These are phyloP conservation scores for Stagonosporopsis chrysanthemi DNA, from an alignment of 2,329 filamentous ascomycete genomes.

Conservation along the genomic window DNA sequence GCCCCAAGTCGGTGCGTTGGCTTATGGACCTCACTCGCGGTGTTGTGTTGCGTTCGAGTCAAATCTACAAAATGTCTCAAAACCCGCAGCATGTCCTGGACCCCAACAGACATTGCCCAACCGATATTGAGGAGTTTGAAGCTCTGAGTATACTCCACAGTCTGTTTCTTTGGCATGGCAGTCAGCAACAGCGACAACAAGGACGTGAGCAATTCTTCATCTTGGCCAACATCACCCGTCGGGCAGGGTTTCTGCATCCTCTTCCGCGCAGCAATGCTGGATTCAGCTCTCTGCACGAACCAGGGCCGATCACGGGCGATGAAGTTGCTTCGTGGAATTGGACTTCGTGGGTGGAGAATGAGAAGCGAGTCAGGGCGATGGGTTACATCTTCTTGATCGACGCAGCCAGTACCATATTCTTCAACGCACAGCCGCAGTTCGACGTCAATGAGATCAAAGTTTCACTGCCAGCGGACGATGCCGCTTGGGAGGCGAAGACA, in stretches of 20 bases:
- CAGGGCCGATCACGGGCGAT: conserved; percentile 52
- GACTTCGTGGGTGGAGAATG: conserved; percentile 73
- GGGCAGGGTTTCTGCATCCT: conserved; percentile 64
- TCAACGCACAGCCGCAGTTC: conserved; percentile 71
- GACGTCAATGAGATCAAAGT: conserved; percentile 70
- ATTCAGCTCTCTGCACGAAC: conserved; percentile 69
- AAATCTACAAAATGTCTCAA: conserved; percentile 55
- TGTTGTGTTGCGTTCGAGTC: conserved; percentile 65
- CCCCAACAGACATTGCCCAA: conserved; percentile 48
- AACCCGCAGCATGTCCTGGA: conserved; percentile 51
- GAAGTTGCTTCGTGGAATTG: conserved; percentile 67
- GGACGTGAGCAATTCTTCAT: conserved; percentile 66
- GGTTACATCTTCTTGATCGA: conserved; percentile 71
- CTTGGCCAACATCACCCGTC: conserved; percentile 65
- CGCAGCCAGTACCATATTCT: conserved; percentile 72
- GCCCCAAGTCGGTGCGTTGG: conserved; percentile 68
- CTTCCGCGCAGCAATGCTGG: conserved; percentile 57
- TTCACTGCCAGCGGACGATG: conserved; percentile 76
- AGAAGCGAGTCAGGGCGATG: conserved; percentile 71
- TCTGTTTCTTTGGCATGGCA: conserved; percentile 75
- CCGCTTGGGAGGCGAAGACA: conserved; percentile 73
- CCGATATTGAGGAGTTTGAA: conserved; percentile 70
- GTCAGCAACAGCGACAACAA: conserved; percentile 68
- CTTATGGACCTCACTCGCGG: conserved; percentile 70
- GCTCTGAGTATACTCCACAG: conserved; percentile 68